Conservation (phyloP, 2,329 filamentous ascomycete genomes). For the Talaromyces sp. region DNA sequence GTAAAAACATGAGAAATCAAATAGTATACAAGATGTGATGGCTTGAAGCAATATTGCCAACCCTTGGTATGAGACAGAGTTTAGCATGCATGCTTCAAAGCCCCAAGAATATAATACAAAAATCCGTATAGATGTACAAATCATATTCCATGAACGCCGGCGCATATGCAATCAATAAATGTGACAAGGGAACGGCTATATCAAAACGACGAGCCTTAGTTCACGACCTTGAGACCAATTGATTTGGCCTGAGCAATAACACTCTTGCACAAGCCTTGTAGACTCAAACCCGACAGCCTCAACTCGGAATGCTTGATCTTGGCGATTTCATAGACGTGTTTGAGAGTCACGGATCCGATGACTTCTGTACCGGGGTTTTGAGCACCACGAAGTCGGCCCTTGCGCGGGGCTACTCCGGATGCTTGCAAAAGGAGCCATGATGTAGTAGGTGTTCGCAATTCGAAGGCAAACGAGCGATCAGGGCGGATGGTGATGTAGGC, state of each 20-base stretch:
- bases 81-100: not conserved
- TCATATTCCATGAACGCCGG: not conserved
- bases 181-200: not conserved
- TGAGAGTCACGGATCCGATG: conserved; percentile 83
- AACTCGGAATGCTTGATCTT: conserved; percentile 86
- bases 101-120: not conserved
- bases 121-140: not conserved
- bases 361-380: conserved; percentile 71
- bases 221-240: conserved; percentile 69
- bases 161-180: conserved; percentile 4
- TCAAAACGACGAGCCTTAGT: not conserved
- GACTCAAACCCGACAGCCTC: conserved; percentile 67
- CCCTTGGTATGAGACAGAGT: not conserved
- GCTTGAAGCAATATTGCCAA: not conserved
- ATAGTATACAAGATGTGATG: not conserved
- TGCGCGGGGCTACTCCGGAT: conserved; percentile 68
- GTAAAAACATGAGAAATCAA: not conserved
- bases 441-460: conserved; percentile 90
- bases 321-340: conserved; percentile 97
- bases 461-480: conserved; percentile 90
- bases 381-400: conserved; percentile 74
- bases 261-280: conserved; percentile 70
- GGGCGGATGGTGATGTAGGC: conserved; percentile 88
- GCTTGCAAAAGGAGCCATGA: conserved; percentile 85
- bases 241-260: conserved; percentile 74